These are phyloP conservation scores for Asterella californica DNA, from an alignment of 225 moss, liverwort and hornwort species.

Conservation along the genomic window DNA sequence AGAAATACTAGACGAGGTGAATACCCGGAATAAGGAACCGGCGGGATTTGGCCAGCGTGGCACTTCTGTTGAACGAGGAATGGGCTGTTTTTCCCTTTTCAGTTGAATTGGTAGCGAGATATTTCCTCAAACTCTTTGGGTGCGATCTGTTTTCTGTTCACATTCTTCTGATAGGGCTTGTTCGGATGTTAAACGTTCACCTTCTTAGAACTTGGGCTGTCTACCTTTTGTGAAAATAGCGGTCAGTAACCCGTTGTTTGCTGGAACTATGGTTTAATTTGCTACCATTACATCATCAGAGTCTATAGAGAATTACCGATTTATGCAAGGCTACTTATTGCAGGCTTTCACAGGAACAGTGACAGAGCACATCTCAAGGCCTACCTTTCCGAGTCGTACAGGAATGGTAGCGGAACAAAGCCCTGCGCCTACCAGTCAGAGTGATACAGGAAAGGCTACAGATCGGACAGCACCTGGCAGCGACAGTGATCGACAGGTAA, in stretches of 20 bases:
- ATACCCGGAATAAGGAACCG: too few relatives aligned
- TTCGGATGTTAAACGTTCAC: too few relatives aligned
- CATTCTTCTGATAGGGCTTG: too few relatives aligned
- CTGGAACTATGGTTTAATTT: not conserved
- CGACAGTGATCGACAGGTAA: slow-evolving; percentile 15
- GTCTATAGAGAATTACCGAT: not conserved
- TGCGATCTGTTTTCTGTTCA: too few relatives aligned
- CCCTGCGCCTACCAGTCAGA: not conserved
- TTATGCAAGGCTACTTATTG: not conserved
- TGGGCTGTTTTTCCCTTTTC: not conserved
- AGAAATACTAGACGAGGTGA: too few relatives aligned
- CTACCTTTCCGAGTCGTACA: slow-evolving; percentile 1
- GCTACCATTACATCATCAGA: not conserved
- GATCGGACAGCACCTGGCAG: not conserved
- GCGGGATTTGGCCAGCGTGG: too few relatives aligned
- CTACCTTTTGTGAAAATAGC: too few relatives aligned
- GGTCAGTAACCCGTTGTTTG: not conserved
- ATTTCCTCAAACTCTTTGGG: too few relatives aligned
- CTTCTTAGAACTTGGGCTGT: too few relatives aligned
- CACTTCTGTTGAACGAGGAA: too few relatives aligned
- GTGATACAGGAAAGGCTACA: not conserved
- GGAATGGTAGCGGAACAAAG: not conserved
- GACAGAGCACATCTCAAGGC: not conserved
- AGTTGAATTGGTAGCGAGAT: not conserved
- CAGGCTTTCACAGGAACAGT: slow-evolving; percentile 23